phyloP scores from a whole-genome alignment of 2,329 filamentous ascomycete genomes.

The Aspergillus sergii region DNA sequence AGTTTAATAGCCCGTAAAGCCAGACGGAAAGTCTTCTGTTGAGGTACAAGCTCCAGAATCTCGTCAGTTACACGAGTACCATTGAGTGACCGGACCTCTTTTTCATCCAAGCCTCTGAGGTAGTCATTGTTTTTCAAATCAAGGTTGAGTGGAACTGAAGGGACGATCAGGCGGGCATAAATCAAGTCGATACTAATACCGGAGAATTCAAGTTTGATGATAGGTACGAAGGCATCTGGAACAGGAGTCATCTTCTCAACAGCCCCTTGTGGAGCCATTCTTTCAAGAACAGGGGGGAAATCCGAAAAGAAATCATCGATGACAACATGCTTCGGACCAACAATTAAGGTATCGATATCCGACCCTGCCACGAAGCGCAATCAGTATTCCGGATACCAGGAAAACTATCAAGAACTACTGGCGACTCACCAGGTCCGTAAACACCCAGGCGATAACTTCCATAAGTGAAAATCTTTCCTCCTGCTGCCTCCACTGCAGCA shows the following conservation, averaged over 20 bases:
- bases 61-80: constrained; percentile 94
- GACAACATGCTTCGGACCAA: constrained; percentile 85
- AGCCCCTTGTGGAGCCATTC: constrained; percentile 74
- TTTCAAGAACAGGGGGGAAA: constrained; percentile 78
- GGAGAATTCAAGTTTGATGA: constrained; percentile 92
- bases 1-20: constrained; percentile 92
- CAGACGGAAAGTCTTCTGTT: constrained; percentile 84
- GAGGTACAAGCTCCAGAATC: constrained; percentile 84
- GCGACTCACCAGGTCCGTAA: constrained; percentile 70
- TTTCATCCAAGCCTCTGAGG: constrained; percentile 82
- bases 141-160: constrained; percentile 71
- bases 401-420: neutral
- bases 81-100: constrained; percentile 85
- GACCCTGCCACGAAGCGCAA: constrained; percentile 62
- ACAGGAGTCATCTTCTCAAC: constrained; percentile 85
- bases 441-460: constrained; percentile 95
- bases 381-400: constrained; percentile 9
- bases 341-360: constrained; percentile 95
- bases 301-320: constrained; percentile 89
- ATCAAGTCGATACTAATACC: constrained; percentile 96
- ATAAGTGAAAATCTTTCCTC: constrained; percentile 93
- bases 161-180: constrained; percentile 73
- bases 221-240: constrained; percentile 88
- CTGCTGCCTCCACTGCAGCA: constrained; percentile 76
- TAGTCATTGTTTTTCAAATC: constrained; percentile 81